These are phyloP conservation scores for Trichopus zeylanicus DNA, from an alignment of 116 monocot species.

Conservation along the genomic window DNA sequence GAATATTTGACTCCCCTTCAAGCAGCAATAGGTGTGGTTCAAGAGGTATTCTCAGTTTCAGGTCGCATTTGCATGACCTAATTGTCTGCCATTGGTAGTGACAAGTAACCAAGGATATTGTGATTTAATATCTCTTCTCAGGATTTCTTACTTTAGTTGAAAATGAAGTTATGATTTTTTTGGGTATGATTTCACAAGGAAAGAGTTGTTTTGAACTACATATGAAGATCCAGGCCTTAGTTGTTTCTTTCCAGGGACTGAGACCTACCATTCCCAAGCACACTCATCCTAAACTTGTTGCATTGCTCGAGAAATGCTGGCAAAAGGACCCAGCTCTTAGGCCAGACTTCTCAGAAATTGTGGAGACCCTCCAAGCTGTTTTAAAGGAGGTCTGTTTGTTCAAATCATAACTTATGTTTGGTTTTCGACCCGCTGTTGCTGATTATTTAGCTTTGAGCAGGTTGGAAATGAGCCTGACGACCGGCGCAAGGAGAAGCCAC, in stretches of 20 bases:
- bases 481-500: conserved; percentile 30
- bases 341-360: conserved; percentile 73
- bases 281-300: conserved; percentile 50
- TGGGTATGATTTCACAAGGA: too few species aligned
- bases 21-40: conserved; percentile 94
- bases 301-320: conserved; percentile 79
- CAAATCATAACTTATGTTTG: neutral
- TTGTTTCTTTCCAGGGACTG: conserved; percentile 46
- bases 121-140: neutral
- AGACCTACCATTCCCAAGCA: conserved; percentile 75
- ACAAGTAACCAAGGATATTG: neutral
- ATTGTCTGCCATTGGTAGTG: neutral
- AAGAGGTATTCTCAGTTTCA: conserved; percentile 43
- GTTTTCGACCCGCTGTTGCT: neutral
- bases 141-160: too few species aligned
- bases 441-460: conserved; percentile 17
- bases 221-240: too few species aligned
- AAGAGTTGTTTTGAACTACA: too few species aligned
- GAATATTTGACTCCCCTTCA: conserved; percentile 85
- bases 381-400: conserved; percentile 42
- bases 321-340: conserved; percentile 58
- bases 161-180: too few species aligned
- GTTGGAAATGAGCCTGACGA: conserved; percentile 38
- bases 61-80: neutral
- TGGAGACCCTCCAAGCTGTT: conserved; percentile 37